Evolutionary conservation across 1,284 basidiomycete species (phyloP), one percentile per base, ranked within the genome.

Genomic region (Rhodotorula sp.): DNA sequence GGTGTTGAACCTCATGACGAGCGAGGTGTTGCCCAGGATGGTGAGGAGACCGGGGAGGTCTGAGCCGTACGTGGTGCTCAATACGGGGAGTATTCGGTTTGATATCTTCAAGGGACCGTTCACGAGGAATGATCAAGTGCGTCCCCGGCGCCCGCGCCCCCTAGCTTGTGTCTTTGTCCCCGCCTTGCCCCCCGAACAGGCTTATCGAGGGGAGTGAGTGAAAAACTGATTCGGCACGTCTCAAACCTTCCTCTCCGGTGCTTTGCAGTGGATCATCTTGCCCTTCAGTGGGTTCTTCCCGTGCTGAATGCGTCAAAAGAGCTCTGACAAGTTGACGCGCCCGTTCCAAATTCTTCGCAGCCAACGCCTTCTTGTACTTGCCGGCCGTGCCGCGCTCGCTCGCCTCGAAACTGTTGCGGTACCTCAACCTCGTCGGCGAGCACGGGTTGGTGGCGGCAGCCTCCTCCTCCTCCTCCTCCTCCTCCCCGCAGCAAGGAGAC

Each of bases 31-130:
- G 2, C 73, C 73, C 8, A 54, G 61, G 22, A 57, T 76, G n/a
- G 60, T 78, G 24, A 46, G 48, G 4, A 63, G 74, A 4, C 29
- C 51, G 0, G 67, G 77, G 7, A 60, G 69, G 18, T 12, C 68
- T 42, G 42, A 66, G 57, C 73, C 69, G 0, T 60, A 66, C 7
- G 69, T 76, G 17, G 58, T 79, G 20, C 62, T 79, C 49, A 80
- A 80, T 66, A 73, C 78, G 6, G 79, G 78, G 2, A 69, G 72
- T 3, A 67, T 77, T 17, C 48, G 79, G 29, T 80, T 79, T 45
- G 78, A 80, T 57, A 66, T 79, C 6, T 78, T 77, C 64, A 75
- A 77, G 60, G 79, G 79, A 20, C 67, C 71, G 2, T 79, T 79
- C 45, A 79, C 78, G 17, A 72, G 73, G 53, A 78, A 79, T 62